Base-by-base conservation (phyloP, 2,329 filamentous ascomycete genomes). In the Cadophora malorum region DNA sequence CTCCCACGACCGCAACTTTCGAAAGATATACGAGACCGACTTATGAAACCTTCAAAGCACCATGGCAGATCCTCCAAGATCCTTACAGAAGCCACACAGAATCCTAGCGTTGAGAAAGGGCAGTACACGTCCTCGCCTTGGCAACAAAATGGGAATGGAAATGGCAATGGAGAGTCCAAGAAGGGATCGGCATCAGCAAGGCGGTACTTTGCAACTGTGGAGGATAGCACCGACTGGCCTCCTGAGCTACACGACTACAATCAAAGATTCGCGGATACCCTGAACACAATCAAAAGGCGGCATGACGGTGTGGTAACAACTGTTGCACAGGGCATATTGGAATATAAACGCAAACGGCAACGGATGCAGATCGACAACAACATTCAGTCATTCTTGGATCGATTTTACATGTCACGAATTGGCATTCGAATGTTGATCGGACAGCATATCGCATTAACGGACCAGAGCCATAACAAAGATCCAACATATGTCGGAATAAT, bases 401-500 rank as follows among this genome's bases (percentile, higher is more conserved):
- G 96, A 68, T 99, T 99, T 82, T 99, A 99, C 85, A 99, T 99
- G 96, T 97, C 94, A 55, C 93, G 96, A 71, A 99, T 99, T 77
- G 96, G 96, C 73, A 99, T 99, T 74, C 92, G 96, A 75, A 99
- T 99, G 96, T 89, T 99, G 62, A 97, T 99, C 76, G 96, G 96
- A 64, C 96, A 99, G 80, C 96, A 99, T 83, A 97, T 99, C 76
- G 96, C 96, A 68, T 85, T 99, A 68, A 97, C 94, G 6, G 95
- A 98, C 79, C 94, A 98, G 81, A 92, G 90, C 76, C 91, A 96
- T 75, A 90, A 94, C 73, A 90, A 90, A 70, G 95, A 98, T 79
- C 93, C 94, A 47, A 92, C 93, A 70, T 98, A 99, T 78, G 96
- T 99, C 74, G 96, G 96, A 71, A 97, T 99, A 74, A 99, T 99